phyloP scores from a whole-genome alignment of 106 monocot species.

The Triglochin maritima region DNA sequence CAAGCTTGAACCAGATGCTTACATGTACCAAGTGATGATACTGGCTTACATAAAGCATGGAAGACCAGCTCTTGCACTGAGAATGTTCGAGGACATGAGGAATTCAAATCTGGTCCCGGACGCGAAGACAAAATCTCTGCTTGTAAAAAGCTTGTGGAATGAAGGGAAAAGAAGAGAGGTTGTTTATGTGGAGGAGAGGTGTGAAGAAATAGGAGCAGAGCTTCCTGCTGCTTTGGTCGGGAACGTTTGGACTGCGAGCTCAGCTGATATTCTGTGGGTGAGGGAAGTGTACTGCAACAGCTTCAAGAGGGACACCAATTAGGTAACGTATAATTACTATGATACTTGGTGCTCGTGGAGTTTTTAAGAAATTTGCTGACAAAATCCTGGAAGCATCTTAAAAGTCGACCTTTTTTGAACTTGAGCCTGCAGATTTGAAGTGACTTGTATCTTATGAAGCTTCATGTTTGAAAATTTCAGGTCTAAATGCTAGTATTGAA shows the following conservation, averaged over 20 bases:
- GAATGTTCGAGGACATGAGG: conserved; percentile 76
- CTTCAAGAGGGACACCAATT: too few relatives aligned
- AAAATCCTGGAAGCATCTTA: too few relatives aligned
- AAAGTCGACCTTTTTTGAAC: too few relatives aligned
- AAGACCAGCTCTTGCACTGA: conserved; percentile 55
- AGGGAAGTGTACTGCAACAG: conserved; percentile 46
- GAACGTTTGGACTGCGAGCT: conserved; percentile 77
- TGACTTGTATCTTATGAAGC: too few relatives aligned
- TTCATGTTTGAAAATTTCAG: too few relatives aligned
- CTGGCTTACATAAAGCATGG: conserved; percentile 47
- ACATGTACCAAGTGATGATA: conserved; percentile 51
- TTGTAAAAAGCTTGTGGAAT: conserved; percentile 87
- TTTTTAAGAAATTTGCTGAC: too few relatives aligned
- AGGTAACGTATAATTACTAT: too few relatives aligned
- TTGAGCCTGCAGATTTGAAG: too few relatives aligned
- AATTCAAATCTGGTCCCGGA: conserved; percentile 33
- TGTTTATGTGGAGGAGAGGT: conserved; percentile 65
- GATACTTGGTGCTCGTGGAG: too few relatives aligned
- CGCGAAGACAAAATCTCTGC: conserved; percentile 31
- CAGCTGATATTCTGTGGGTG: conserved; percentile 40
- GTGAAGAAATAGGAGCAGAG: conserved; percentile 30
- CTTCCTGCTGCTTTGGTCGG: conserved; percentile 53
- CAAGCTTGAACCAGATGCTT: conserved; percentile 50
- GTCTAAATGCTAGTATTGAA: too few relatives aligned
- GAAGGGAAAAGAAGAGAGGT: conserved; percentile 81